These are phyloP conservation scores for Punica granatum DNA, from an alignment of 345 rosid species.

Conservation along the genomic window DNA sequence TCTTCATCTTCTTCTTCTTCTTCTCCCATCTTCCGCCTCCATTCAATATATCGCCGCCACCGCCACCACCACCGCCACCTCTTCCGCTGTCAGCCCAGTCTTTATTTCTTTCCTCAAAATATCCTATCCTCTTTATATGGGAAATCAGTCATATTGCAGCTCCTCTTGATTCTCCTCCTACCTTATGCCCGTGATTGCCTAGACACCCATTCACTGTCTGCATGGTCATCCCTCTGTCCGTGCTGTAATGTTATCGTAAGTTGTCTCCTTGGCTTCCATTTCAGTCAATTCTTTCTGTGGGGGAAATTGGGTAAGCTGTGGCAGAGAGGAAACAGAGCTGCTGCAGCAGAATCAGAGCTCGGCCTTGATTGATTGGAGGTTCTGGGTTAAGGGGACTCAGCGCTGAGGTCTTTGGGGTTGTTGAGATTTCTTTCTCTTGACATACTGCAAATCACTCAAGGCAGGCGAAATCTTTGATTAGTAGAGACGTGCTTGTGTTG, in stretches of 20 bases:
- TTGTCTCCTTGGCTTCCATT: not conserved
- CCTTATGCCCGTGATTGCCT: not conserved
- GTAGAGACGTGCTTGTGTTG: not conserved
- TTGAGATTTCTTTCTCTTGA: not conserved
- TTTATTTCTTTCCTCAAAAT: not conserved
- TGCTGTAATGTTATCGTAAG: not conserved
- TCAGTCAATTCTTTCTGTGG: not conserved
- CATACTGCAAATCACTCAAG: not conserved
- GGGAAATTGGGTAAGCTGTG: not conserved
- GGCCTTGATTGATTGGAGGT: not conserved
- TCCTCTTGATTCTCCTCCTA: not conserved
- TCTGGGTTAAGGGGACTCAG: not conserved
- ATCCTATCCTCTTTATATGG: not conserved
- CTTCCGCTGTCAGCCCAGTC: not conserved
- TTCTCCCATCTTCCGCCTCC: not conserved
- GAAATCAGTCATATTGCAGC: not conserved
- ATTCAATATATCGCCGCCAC: slow-evolving; percentile 4
- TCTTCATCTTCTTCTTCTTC: not conserved
- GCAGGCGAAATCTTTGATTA: not conserved
- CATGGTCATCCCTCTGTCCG: not conserved
- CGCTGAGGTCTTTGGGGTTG: not conserved
- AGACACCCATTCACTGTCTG: not conserved
- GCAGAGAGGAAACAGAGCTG: not conserved
- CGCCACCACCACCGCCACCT: not conserved
- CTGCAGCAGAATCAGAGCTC: not conserved